Evolutionary conservation across 2,329 filamentous ascomycete species (phyloP).

Genomic region (Colletotrichum tofieldiae): DNA sequence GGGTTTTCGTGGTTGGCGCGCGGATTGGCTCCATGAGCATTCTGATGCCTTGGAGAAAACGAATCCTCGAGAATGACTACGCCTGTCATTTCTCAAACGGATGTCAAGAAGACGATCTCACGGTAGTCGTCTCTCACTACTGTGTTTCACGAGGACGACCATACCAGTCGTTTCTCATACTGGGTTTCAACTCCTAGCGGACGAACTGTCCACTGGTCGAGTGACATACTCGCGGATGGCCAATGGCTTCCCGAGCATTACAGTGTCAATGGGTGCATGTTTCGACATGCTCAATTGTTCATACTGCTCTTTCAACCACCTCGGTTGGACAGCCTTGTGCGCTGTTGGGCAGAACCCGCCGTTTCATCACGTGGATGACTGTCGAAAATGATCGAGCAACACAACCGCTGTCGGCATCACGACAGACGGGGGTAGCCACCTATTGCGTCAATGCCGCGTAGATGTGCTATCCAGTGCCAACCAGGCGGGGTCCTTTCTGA

Average conservation of each 20-base stretch:
- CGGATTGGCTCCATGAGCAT: neutral
- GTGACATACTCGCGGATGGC: neutral
- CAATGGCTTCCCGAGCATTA: neutral
- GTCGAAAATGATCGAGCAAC: slow-evolving; percentile 38
- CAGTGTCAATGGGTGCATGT: neutral
- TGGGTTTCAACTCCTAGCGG: neutral
- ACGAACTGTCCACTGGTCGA: neutral
- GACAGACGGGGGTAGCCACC: slow-evolving; percentile 31
- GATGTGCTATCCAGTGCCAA: slow-evolving; percentile 46
- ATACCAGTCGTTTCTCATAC: neutral
- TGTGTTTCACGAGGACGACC: neutral
- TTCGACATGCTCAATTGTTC: slow-evolving; percentile 4
- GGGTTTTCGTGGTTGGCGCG: neutral
- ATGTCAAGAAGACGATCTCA: neutral
- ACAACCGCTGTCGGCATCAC: slow-evolving; percentile 41
- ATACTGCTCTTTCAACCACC: slow-evolving; percentile 2
- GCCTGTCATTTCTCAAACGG: neutral
- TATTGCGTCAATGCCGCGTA: neutral
- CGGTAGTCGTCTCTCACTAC: neutral
- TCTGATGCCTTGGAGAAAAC: neutral
- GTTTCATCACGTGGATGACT: slow-evolving; percentile 27
- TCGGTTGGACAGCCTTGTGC: neutral
- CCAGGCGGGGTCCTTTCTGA: slow-evolving; percentile 65
- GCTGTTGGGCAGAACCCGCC: slow-evolving; percentile 8
- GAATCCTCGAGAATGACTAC: neutral